Base-by-base conservation (phyloP, 73 alveolate genomes). In the Loxodes magnus region DNA sequence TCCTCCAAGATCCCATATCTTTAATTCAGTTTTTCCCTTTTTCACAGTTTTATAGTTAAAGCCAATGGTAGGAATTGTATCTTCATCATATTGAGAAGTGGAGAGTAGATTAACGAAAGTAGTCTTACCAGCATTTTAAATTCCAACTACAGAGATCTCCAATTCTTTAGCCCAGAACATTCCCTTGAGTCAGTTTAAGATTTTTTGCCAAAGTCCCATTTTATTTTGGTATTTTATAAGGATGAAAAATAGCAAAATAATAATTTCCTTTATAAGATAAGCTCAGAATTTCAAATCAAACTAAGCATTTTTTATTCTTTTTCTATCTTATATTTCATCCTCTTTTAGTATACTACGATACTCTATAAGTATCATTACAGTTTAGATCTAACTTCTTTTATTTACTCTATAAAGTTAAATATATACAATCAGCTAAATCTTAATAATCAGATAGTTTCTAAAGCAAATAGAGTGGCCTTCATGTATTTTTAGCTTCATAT, bases 1-100 rank as follows among this genome's bases (percentile, higher is more conserved):
- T 9, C 96, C 96, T 17, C 96, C 96, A 20, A 83, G 56, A 60
- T 83, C 96, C 96, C 96, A 83, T 35, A 83, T 39, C 39, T 76
- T 79, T 64, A 83, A 37, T 17, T 53, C 35, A 16, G 75, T 72
- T 35, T 61, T 68, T 23, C 89, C 87, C 43, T 74, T 80, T 43
- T 66, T 83, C 9, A 76, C 53, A 29, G 67, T 62, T 38, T 74
- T 56, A 33, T 64, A 36, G 64, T 74, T 81, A 39, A 83, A 80
- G 19, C 96, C 93, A 20, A 83, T 75, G 29, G 96, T 83, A 37
- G 93, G 90, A 5, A 81, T 74, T 2, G 86, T 68, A 44, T 81
- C 93, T 56, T 83, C 96, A 38, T 80, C 93, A 49, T 57, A 80
- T 55, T 83, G 77, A 26, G 83, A 79, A 5, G 92, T 79, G 21